phyloP scores from a whole-genome alignment of 495 filamentous ascomycete species.

The Annulohypoxylon moriforme region DNA sequence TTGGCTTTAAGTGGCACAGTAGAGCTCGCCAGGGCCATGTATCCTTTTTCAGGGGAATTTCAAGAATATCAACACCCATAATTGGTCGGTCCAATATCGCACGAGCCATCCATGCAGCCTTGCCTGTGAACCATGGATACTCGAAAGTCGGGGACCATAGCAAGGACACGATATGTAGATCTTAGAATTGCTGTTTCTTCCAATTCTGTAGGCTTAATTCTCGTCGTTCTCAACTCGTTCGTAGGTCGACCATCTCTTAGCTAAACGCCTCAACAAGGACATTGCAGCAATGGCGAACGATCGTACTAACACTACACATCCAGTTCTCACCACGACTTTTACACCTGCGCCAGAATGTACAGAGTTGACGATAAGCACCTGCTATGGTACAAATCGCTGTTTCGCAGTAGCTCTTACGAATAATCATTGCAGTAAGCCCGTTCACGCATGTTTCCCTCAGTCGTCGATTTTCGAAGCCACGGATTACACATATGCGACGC shows the following conservation, averaged over 20 bases:
- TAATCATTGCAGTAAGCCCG: background rate
- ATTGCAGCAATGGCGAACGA: background rate
- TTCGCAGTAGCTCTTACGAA: background rate
- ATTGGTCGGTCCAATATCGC: background rate
- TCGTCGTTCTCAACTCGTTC: background rate
- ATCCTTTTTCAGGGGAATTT: background rate
- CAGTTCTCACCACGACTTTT: conserved; percentile 15
- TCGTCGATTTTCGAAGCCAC: background rate
- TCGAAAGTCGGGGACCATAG: background rate
- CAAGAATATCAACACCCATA: background rate
- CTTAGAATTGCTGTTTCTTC: background rate
- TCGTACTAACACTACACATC: background rate
- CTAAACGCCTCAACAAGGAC: background rate
- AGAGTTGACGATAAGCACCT: background rate
- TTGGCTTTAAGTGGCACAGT: background rate
- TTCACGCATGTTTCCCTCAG: background rate
- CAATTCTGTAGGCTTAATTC: background rate
- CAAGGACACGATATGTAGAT: background rate
- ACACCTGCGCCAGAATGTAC: conserved; percentile 15
- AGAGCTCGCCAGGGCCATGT: background rate
- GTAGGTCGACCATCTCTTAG: background rate
- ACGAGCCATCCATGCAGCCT: conserved; percentile 6
- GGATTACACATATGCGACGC: background rate
- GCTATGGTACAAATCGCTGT: background rate
- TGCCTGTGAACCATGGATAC: background rate